Base-by-base conservation (phyloP, 2,329 filamentous ascomycete genomes). In the Nannizziopsis barbatae region DNA sequence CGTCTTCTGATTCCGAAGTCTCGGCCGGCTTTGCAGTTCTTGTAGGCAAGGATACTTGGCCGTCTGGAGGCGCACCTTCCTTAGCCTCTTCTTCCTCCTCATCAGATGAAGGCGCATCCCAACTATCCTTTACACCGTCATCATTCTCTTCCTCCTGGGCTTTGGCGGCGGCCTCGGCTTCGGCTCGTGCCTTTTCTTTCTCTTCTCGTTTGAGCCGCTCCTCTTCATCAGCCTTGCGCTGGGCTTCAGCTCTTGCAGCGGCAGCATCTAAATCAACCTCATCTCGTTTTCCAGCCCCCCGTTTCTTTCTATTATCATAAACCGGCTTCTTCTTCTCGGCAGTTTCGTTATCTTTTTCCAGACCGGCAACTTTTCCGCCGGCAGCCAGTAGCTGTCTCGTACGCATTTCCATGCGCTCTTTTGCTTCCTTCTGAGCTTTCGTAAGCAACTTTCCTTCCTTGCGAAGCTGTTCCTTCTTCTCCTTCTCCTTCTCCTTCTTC, bases 41-140 rank as follows among this genome's bases (percentile, higher is more conserved):
- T 11, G 30, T 36, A 8, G 37, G 32, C 11, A 36, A 11, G 15
- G 64, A 57, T 42, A 61, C 58, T 22, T 50, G 52, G 10, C 3
- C 41, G 2, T 37, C 43, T 14, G 45, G 39, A 3, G 59, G 58
- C 10, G 60, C 59, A 2, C 59, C 59, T 5, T 62, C 57, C 3
- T 57, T 56, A 42, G 62, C 55, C 38, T 88, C 84, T 5, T 86
- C 83, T 42, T 86, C 84, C 2, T 80, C 82, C 47, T 87, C 84
- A 36, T 66, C 61, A 36, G 64, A 63, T 15, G 64, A 51, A 27
- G 50, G 57, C 31, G 85, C 88, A 64, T 96, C 90, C 90, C 90
- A 96, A 71, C 83, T 90, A 56, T 95, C 90, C 69, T 95, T 95
- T 60, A 94, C 76, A 52, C 84, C 82, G 12, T 83, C 81, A 20